Evolutionary conservation across 108 stramenopile genomes (phyloP).

Genomic region (Mediolabrus comicus): DNA sequence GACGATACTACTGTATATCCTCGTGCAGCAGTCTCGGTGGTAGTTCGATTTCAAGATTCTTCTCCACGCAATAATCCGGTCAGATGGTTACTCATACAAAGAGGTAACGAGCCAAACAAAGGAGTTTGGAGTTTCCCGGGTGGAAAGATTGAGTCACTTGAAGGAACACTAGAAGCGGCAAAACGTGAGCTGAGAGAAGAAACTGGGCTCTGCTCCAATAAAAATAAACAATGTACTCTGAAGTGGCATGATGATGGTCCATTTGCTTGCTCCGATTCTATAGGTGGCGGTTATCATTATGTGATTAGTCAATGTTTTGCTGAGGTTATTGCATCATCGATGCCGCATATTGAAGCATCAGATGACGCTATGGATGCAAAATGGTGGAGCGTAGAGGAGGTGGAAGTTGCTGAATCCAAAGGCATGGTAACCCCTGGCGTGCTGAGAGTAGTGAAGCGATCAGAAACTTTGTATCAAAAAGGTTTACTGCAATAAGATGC

Average conservation of each 20-base stretch:
- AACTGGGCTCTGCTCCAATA: slow-evolving; percentile 30
- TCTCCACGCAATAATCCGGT: background rate
- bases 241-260: slow-evolving; percentile 43
- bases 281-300: slow-evolving; percentile 2
- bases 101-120: slow-evolving; percentile 68
- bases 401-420: slow-evolving; percentile 18
- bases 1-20: slow-evolving; percentile 15
- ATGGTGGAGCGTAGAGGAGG: slow-evolving; percentile 39
- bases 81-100: slow-evolving; percentile 55
- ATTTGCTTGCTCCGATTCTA: slow-evolving; percentile 49
- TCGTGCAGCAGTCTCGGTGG: slow-evolving; percentile 68
- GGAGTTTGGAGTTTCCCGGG: slow-evolving; percentile 73
- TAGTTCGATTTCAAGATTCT: slow-evolving; percentile 38
- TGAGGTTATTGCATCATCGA: slow-evolving; percentile 7
- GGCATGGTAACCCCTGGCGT: slow-evolving; percentile 35
- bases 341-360: slow-evolving; percentile 30
- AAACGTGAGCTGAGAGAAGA: slow-evolving; percentile 67
- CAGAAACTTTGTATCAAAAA: slow-evolving; percentile 27
- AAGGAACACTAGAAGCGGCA: slow-evolving; percentile 53
- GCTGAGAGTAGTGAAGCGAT: slow-evolving; percentile 23
- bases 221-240: slow-evolving; percentile 4
- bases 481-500: slow-evolving; percentile 22
- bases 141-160: slow-evolving; percentile 68
- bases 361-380: slow-evolving; percentile 50
- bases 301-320: slow-evolving; percentile 39